A percentile compares a stretch with the other conserved stretches of the same genome.
phyloP scores from a whole-genome alignment of 495 filamentous ascomycete genomes.

The Penicillium cinerascens region DNA sequence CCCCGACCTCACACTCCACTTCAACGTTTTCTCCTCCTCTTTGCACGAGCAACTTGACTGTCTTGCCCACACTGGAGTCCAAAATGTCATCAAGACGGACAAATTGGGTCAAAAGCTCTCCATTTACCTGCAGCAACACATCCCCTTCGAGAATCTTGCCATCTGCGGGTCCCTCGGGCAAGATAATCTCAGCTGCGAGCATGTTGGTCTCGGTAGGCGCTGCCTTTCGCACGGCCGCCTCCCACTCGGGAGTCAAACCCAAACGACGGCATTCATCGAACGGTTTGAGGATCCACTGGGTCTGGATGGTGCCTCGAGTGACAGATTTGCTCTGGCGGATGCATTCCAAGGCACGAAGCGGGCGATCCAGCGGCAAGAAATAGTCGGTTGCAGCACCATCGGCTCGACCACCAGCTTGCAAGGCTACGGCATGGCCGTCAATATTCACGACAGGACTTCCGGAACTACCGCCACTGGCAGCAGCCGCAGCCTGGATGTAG shows the following conservation, averaged over 20 bases:
- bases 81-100: slow-evolving; percentile 89
- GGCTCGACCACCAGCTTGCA: slow-evolving; percentile 90
- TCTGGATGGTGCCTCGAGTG: slow-evolving; percentile 91
- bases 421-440: slow-evolving; percentile 84
- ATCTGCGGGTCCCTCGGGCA: slow-evolving; percentile 86
- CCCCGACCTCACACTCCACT: slow-evolving; percentile 79
- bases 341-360: slow-evolving; percentile 78
- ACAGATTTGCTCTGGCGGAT: slow-evolving; percentile 72
- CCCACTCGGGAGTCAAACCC: slow-evolving; percentile 80
- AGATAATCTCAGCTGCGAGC: slow-evolving; percentile 91
- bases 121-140: slow-evolving; percentile 93
- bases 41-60: slow-evolving; percentile 73
- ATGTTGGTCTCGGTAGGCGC: slow-evolving; percentile 95
- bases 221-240: slow-evolving; percentile 70
- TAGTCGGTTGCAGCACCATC: slow-evolving; percentile 98
- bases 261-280: slow-evolving; percentile 96
- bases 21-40: slow-evolving; percentile 85
- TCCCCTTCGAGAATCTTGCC: slow-evolving; percentile 88
- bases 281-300: slow-evolving; percentile 93
- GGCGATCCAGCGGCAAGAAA: slow-evolving; percentile 91
- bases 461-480: slow-evolving; percentile 92
- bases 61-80: slow-evolving; percentile 77
- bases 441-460: slow-evolving; percentile 97
- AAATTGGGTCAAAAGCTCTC: slow-evolving; percentile 90
- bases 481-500: slow-evolving; percentile 97